Evolutionary conservation across 768 basidiomycete genomes (phyloP), one percentile per base, ranked within the genome.

Genomic region (Podaxis mareebaensis): DNA sequence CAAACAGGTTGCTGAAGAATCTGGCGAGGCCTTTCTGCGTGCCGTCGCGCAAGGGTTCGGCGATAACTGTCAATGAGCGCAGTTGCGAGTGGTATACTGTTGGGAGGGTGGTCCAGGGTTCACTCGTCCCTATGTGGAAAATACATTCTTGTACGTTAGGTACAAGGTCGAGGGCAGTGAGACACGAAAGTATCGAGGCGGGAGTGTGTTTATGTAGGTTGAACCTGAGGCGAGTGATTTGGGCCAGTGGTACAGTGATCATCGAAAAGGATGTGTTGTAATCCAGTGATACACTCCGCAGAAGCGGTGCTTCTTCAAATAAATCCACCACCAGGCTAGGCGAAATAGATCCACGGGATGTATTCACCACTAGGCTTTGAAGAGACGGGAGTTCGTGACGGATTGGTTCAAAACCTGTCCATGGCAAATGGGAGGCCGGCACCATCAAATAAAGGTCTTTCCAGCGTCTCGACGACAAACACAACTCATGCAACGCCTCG

Each of bases 191-290:
- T 15, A 67, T 62, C 2, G 63, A 60, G 7, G 64, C 60, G 20
- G 66, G 66, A 4, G 64, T 64, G 36, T 62, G 56, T 53, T 56
- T 64, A 22, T 67, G 66, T 10, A 67, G 38, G 17, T 20, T 28
- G 44, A 64, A 51, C 24, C 51, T 49, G 48, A 67, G 60, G 26
- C 39, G 60, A 20, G 55, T 64, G 22, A 67, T 55, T 56, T 64
- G 63, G 1, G 53, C 28, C 38, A 54, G 39, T 24, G 66, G 64
- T 11, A 62, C 36, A 15, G 33, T 52, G 28, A 67, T 30, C 42
- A 48, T 55, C 7, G 58, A 67, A 36, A 67, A 39, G 24, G 66
- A 56, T 6, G 58, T 61, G 40, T 46, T 56, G 46, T 64, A 58
- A 57, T 67, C 66, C 44, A 67, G 33, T 13, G 56, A 26, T 24